Evolutionary conservation across 352 stramenopile species (phyloP), one percentile per base, ranked within the genome.

Genomic region (Globisporangium paddicum): DNA sequence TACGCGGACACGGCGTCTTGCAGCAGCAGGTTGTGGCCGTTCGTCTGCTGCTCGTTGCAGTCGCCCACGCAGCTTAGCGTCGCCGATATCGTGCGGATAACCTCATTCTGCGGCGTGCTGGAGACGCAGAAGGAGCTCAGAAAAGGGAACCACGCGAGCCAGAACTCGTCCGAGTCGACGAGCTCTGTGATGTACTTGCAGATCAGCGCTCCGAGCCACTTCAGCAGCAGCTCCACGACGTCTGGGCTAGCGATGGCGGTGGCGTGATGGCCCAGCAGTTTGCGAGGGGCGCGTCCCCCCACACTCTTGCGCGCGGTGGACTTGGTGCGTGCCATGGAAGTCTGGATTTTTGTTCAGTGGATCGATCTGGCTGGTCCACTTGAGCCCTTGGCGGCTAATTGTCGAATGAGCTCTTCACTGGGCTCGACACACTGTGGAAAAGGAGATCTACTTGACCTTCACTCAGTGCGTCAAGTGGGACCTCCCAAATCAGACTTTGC

Each of bases 1-100:
- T 46, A 64, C 48, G 34, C 28, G 3, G 58, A 53, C 1, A 64
- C 41, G 10, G 58, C 58, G 2, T 57, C 28, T 25, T 64, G 58
- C 18, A 64, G 38, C 18, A 64, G 6, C 23, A 55, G 13, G 23
- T 64, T 64, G 21, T 38, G 46, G n/a, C 50, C 25, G 34, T 62
- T 58, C 1, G 52, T n/a, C n/a, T 58, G 16, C n/a, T 58, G 25
- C 18, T 58, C 52, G 50, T 7, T 13, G 44, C 21, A 50, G 7
- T 47, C 23, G 26, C 25, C 16, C 2, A 14, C 19, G 10, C 9
- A 38, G 52, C 21, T 4, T 25, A 50, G 26, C 8, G 25, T 38
- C 18, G 52, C 52, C 4, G 37, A 30, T 25, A 58, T 58, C 38
- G 52, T 58, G 38, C 52, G 52, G 18, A 50, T 34, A 1, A 57